Conservation (phyloP, 208 protist species). For the Dictyostelium gargantuum region DNA sequence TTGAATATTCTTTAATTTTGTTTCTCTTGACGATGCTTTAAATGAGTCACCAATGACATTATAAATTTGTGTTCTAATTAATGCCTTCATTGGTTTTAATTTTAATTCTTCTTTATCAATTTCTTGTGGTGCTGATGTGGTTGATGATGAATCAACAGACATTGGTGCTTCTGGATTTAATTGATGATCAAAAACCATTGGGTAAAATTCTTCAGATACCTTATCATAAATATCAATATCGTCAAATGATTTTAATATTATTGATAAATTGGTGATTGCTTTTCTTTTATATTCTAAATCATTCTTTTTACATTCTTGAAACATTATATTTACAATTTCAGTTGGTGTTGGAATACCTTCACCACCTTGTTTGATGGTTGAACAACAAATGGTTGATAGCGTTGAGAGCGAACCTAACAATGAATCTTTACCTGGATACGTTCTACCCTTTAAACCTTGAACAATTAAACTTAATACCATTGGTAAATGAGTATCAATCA, state of each 20-base stretch:
- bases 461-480: constrained; percentile 60
- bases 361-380: constrained; percentile 11
- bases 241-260: constrained; percentile 51
- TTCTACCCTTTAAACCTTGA: constrained; percentile 68
- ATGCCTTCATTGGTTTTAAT: neutral
- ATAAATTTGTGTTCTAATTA: neutral
- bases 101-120: constrained; percentile 39
- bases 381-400: constrained; percentile 6
- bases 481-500: constrained; percentile 60
- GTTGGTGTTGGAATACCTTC: constrained; percentile 3
- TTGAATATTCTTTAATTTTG: neutral
- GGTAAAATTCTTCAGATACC: constrained; percentile 32
- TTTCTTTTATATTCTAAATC: constrained; percentile 76
- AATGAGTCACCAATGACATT: constrained; percentile 25
- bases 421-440: constrained; percentile 70
- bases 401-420: constrained; percentile 14
- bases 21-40: neutral
- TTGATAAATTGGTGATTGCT: constrained; percentile 57
- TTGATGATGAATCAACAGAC: neutral
- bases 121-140: neutral
- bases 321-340: constrained; percentile 37
- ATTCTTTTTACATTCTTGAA: constrained; percentile 78
- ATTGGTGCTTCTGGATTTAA: neutral
- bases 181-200: neutral
- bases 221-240: constrained; percentile 57